These are phyloP conservation scores for Aspergillus sclerotiicarbonarius DNA, from an alignment of 495 filamentous ascomycete genomes.

Conservation along the genomic window DNA sequence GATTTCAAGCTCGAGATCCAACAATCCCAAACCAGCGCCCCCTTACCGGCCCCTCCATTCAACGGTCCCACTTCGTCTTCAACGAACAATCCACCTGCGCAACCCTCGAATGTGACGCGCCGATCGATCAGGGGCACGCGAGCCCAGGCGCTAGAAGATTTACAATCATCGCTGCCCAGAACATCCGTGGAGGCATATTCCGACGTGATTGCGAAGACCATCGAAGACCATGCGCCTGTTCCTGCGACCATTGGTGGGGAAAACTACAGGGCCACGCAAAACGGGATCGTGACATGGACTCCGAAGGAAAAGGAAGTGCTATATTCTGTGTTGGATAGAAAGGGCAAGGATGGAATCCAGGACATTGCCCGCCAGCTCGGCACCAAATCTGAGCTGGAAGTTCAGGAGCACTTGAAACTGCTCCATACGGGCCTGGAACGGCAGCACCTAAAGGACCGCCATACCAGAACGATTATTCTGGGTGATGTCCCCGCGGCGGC, in stretches of 20 bases:
- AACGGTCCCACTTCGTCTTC: too few relatives aligned
- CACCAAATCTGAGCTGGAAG: constrained; percentile 73
- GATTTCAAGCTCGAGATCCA: constrained; percentile 10
- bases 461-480: constrained; percentile 25
- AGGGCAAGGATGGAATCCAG: constrained; percentile 58
- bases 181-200: constrained; percentile 46
- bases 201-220: constrained; percentile 56
- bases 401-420: constrained; percentile 62
- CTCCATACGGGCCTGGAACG: constrained; percentile 51
- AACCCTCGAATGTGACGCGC: neutral
- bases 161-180: constrained; percentile 11
- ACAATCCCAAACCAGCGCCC: neutral
- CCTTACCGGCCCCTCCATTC: neutral
- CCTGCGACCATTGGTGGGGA: constrained; percentile 12
- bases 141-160: constrained; percentile 7
- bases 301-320: constrained; percentile 64
- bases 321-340: constrained; percentile 60
- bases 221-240: constrained; percentile 35
- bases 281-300: constrained; percentile 70
- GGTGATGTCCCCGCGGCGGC: constrained; percentile 65
- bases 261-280: constrained; percentile 44
- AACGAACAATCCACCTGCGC: neutral
- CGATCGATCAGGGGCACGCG: constrained; percentile 7
- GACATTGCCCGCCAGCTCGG: constrained; percentile 62
- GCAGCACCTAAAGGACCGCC: constrained; percentile 26